Percentiles rank a stretch among this genome's conserved stretches.
phyloP scores from a whole-genome alignment of 2,329 filamentous ascomycete species.

The Passalora sequoiae region DNA sequence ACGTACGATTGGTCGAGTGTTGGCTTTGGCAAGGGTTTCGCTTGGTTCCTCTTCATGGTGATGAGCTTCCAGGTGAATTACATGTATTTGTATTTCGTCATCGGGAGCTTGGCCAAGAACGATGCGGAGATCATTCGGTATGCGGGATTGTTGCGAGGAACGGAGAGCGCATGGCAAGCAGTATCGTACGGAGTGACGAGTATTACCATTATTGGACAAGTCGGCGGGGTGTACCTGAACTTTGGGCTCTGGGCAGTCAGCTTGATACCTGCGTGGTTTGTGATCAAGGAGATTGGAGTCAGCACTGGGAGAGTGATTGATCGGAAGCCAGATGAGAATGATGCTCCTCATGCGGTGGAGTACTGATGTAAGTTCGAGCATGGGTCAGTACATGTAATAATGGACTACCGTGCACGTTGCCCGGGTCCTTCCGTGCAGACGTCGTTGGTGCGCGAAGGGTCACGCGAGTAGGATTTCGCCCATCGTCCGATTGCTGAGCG shows the following conservation, averaged over 20 bases:
- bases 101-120: conserved; percentile 58
- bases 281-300: conserved; percentile 54
- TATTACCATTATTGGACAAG: conserved; percentile 56
- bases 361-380: no score
- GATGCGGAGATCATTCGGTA: conserved; percentile 63
- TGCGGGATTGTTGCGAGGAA: conserved; percentile 62
- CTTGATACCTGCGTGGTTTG: conserved; percentile 61
- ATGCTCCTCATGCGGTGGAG: no score
- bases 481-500: no score
- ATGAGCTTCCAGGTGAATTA: conserved; percentile 69
- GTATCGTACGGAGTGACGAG: conserved; percentile 65
- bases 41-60: conserved; percentile 62
- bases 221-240: conserved; percentile 66
- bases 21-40: conserved; percentile 63
- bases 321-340: no score
- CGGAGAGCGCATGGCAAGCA: conserved; percentile 68
- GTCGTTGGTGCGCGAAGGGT: no score
- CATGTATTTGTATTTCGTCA: conserved; percentile 67
- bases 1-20: conserved; percentile 60
- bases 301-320: no score
- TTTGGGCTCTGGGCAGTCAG: conserved; percentile 63
- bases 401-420: no score
- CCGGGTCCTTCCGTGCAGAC: no score
- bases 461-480: no score
- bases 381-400: no score